phyloP scores from a whole-genome alignment of 2,329 filamentous ascomycete genomes.

The Fusarium sp. region DNA sequence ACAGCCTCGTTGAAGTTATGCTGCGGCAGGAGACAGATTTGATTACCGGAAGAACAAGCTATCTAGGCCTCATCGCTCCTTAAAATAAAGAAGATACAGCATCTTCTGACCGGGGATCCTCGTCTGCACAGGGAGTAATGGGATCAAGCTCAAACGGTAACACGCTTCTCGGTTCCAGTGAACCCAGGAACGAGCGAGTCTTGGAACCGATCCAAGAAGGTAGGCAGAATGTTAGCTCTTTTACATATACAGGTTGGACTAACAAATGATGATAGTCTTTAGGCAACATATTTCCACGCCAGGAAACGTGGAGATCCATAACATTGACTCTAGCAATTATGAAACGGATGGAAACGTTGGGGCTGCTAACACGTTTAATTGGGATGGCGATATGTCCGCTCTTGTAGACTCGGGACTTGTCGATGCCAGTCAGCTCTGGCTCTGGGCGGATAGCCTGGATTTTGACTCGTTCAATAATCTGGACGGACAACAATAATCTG shows the following conservation, averaged over 20 bases:
- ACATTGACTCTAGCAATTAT: accelerated
- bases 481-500: too few relatives aligned
- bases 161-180: neutral
- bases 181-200: too few relatives aligned
- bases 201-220: neutral
- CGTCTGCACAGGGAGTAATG: accelerated
- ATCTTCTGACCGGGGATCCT: neutral
- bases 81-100: accelerated
- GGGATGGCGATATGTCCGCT: neutral
- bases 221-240: neutral
- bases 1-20: neutral
- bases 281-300: neutral
- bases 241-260: neutral
- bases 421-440: neutral
- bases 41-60: neutral
- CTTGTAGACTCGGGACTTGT: neutral
- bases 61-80: accelerated
- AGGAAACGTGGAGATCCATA: accelerated
- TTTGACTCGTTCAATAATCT: neutral
- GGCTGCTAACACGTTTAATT: neutral
- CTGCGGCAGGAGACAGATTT: neutral
- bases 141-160: accelerated
- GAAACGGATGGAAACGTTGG: accelerated
- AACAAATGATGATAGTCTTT: accelerated
- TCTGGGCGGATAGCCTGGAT: neutral